A percentile compares a stretch with the other conserved stretches of the same genome.
phyloP scores from a whole-genome alignment of 23 red algal genomes.

The Agarophyton chilense region DNA sequence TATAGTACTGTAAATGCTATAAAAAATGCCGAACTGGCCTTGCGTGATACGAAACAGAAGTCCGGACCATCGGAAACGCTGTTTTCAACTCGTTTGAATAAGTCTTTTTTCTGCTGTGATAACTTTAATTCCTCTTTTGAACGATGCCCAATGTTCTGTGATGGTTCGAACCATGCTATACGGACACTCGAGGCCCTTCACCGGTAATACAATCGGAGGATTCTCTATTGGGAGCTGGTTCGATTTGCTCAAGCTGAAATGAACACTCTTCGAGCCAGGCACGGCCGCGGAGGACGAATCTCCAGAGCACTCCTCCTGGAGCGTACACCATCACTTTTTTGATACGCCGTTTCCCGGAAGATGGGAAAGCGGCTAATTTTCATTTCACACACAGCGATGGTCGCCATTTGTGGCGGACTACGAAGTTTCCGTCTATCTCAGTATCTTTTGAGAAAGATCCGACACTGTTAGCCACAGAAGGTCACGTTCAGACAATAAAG shows the following conservation, averaged over 20 bases:
- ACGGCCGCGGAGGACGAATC: neutral
- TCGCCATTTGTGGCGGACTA: neutral
- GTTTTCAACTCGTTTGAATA: neutral
- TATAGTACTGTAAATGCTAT: neutral
- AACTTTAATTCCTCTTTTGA: neutral
- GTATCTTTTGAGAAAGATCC: neutral
- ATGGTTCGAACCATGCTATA: neutral
- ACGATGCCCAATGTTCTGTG: neutral
- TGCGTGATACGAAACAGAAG: neutral
- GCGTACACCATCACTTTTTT: neutral
- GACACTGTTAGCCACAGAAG: neutral
- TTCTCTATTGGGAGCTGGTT: slow-evolving; percentile 2
- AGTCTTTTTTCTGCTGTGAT: neutral
- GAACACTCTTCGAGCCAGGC: neutral
- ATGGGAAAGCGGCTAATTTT: neutral
- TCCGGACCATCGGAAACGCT: neutral
- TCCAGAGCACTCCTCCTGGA: neutral
- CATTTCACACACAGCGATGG: neutral
- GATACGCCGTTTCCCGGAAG: neutral
- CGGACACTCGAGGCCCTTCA: neutral
- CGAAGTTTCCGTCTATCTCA: neutral
- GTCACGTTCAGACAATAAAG: neutral
- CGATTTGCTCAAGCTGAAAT: neutral
- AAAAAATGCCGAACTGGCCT: neutral
- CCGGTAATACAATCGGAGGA: neutral